Percentiles rank a stretch among this genome's conserved stretches.
Evolutionary conservation across 495 filamentous ascomycete genomes (phyloP).

Genomic region (Geoglossum glabrum): DNA sequence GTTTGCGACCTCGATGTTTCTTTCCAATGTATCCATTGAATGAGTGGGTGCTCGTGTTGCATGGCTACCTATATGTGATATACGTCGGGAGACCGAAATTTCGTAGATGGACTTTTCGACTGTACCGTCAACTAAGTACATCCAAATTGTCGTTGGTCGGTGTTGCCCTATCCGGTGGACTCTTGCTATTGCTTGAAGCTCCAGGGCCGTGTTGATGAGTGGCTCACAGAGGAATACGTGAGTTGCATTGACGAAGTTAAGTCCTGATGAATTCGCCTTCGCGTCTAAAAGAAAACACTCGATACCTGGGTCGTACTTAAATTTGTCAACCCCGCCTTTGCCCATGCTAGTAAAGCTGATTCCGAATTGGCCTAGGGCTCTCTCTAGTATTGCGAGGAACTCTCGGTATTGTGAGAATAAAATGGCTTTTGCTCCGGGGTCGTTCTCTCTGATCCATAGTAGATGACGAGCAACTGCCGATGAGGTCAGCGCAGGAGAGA

Average conservation of each 20-base stretch:
- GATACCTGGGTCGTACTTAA: slow-evolving; percentile 47
- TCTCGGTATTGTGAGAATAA: slow-evolving; percentile 75
- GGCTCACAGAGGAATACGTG: slow-evolving; percentile 93
- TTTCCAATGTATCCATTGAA: slow-evolving; percentile 23
- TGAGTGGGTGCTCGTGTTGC: slow-evolving; percentile 18
- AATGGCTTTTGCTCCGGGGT: slow-evolving; percentile 76
- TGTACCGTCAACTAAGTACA: slow-evolving; percentile 74
- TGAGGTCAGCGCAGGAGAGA: slow-evolving; percentile 7
- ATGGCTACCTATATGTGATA: slow-evolving; percentile 46
- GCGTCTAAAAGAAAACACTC: slow-evolving; percentile 84
- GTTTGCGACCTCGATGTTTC: slow-evolving; percentile 57
- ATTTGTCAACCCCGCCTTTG: slow-evolving; percentile 42
- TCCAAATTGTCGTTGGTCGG: slow-evolving; percentile 77
- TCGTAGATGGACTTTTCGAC: slow-evolving; percentile 83
- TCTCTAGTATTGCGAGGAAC: slow-evolving; percentile 54
- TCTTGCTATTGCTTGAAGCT: slow-evolving; percentile 81
- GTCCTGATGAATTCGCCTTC: slow-evolving; percentile 63
- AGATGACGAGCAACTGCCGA: slow-evolving; percentile 46
- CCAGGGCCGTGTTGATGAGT: slow-evolving; percentile 75
- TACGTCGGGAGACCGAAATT: slow-evolving; percentile 54
- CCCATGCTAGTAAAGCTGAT: slow-evolving; percentile 51
- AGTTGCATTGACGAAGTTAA: slow-evolving; percentile 81
- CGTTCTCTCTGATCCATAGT: slow-evolving; percentile 61
- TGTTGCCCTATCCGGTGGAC: slow-evolving; percentile 88
- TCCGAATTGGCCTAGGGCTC: slow-evolving; percentile 42